phyloP scores from a whole-genome alignment of 1,284 basidiomycete species.

The Puccinia horiana region DNA sequence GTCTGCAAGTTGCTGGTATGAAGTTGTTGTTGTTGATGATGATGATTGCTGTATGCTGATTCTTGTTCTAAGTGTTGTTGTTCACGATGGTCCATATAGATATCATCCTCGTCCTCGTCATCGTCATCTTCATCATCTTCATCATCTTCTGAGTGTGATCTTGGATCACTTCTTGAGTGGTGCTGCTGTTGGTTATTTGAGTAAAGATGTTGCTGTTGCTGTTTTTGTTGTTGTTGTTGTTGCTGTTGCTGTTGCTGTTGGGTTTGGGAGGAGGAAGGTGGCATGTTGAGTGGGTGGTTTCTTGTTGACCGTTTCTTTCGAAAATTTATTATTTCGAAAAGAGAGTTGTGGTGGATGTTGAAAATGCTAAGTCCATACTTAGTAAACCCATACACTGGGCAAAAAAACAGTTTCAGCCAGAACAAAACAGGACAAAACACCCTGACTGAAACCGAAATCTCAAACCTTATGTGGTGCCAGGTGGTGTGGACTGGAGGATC shows the following conservation, averaged over 20 bases:
- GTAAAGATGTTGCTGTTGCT: constrained; percentile 20
- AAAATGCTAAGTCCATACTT: too few relatives aligned
- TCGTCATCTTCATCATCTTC: constrained; percentile 25
- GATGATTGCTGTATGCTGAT: neutral
- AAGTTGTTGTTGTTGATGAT: constrained; percentile 15
- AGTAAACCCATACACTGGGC: too few relatives aligned
- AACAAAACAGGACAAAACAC: too few relatives aligned
- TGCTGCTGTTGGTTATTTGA: neutral
- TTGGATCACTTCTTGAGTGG: neutral
- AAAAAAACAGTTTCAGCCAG: too few relatives aligned
- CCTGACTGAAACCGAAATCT: too few relatives aligned
- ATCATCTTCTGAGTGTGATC: constrained; percentile 17
- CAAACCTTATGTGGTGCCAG: too few relatives aligned
- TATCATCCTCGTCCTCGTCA: constrained; percentile 29
- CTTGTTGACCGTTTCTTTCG: neutral
- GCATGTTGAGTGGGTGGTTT: neutral
- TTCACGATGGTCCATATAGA: constrained; percentile 29
- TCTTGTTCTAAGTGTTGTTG: constrained; percentile 12
- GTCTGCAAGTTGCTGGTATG: neutral
- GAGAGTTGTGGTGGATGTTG: too few relatives aligned
- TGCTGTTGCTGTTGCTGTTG: constrained; percentile 5
- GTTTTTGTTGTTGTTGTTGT: constrained; percentile 1
- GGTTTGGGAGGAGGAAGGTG: neutral
- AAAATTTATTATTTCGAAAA: too few relatives aligned
- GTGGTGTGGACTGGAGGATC: too few relatives aligned